Evolutionary conservation across 228 moss, liverwort and hornwort species (phyloP).

Genomic region (Sphagnum fallax): DNA sequence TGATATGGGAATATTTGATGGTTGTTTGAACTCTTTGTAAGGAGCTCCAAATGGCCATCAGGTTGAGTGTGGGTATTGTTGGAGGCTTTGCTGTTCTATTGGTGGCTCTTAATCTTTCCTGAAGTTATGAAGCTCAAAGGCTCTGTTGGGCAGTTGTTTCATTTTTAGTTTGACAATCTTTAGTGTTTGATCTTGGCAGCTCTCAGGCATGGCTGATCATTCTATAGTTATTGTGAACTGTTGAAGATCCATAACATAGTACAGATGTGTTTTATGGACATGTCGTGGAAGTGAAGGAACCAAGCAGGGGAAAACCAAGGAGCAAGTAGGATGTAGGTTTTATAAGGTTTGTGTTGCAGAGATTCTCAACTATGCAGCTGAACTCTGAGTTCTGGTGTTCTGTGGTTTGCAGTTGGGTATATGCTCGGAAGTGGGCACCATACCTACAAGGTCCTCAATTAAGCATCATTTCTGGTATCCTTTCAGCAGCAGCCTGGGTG

Average conservation of each 20-base stretch:
- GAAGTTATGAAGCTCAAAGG: too few species aligned
- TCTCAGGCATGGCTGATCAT: neutral
- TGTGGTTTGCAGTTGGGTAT: constrained; percentile 82
- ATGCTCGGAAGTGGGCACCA: constrained; percentile 93
- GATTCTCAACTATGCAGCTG: neutral
- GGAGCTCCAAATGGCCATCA: too few species aligned
- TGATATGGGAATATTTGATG: too few species aligned
- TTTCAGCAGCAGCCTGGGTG: constrained; percentile 79
- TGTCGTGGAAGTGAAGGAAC: neutral
- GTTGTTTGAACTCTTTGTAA: too few species aligned
- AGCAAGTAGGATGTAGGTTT: too few species aligned
- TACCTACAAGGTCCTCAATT: constrained; percentile 82
- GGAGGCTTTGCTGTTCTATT: too few species aligned
- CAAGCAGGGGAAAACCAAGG: too few species aligned
- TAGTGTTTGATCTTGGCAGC: too few species aligned
- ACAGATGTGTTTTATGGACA: neutral
- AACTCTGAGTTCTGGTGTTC: neutral
- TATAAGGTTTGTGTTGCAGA: neutral
- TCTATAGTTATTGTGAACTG: neutral
- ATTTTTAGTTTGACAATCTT: too few species aligned
- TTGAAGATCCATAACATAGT: neutral
- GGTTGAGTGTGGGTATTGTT: too few species aligned
- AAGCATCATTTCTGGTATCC: constrained; percentile 72
- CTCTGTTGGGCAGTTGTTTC: too few species aligned
- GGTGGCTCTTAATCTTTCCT: too few species aligned